Base-by-base conservation (phyloP, 2,329 filamentous ascomycete genomes). In the Pseudohalonectria lignicola region DNA sequence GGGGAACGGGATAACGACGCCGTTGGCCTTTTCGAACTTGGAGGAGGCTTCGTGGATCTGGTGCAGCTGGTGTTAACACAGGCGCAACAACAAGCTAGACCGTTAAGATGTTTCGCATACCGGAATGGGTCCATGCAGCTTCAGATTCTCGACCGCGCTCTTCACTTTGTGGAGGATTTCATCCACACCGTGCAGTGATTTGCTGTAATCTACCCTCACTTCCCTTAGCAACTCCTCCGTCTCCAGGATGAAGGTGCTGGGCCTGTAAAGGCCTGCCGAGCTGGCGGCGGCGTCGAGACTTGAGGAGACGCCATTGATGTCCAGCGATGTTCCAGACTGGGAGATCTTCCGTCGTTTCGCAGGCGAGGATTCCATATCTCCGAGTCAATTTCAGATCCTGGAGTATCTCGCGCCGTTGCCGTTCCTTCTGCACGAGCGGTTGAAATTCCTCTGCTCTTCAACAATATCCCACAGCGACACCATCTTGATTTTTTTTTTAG, bases 1-100 rank as follows among this genome's bases (percentile, higher is more conserved):
- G 13, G 90, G 86, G 52, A 86, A 95, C 1, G 92, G 92, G 34
- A 94, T 73, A n/a, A 66, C 59, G 41, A 94, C 70, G 35, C 75
- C 76, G 52, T 79, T 68, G 30, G 69, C 68, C 56, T 78, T 81
- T 48, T 83, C 76, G 49, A 85, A 71, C 43, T 71, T 74, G 52
- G 79, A 66, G 0, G 66, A 67, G 8, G 85, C 86, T 48, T 92
- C 77, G 25, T 61, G 48, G 37, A 92, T 71, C 82, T 86, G n/a
- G n/a, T n/a, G n/a, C n/a, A n/a, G n/a, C n/a, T n/a, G n/a, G n/a
- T n/a, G n/a, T n/a, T n/a, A n/a, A n/a, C n/a, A n/a, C n/a, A n/a
- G n/a, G n/a, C n/a, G n/a, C n/a, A n/a, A n/a, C n/a, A n/a, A n/a
- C n/a, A n/a, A n/a, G n/a, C n/a, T n/a, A n/a, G n/a, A n/a, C n/a